phyloP scores from a whole-genome alignment of 169 alveolate species.

The Cryptosporidium tyzzeri region DNA sequence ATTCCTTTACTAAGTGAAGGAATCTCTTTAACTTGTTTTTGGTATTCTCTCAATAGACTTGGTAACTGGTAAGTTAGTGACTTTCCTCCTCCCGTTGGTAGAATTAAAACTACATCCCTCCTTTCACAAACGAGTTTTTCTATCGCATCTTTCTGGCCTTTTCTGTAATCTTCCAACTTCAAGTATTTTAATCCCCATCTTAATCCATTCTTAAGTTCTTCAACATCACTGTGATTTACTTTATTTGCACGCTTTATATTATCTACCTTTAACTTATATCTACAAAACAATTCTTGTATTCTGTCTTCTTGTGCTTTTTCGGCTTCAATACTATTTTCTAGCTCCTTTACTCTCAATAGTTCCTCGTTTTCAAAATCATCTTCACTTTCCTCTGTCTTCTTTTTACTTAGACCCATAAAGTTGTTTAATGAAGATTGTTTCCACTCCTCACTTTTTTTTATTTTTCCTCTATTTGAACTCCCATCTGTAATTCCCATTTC shows the following conservation, averaged over 20 bases:
- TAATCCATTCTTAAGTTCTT: slow-evolving; percentile 18
- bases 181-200: slow-evolving; percentile 33
- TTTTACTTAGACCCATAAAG: slow-evolving; percentile 18
- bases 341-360: background rate
- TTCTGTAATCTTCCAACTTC: slow-evolving; percentile 78
- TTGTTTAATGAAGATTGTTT: slow-evolving; percentile 34
- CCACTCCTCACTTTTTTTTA: background rate
- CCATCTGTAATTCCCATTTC: background rate
- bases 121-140: slow-evolving; percentile 83
- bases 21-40: slow-evolving; percentile 23
- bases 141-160: slow-evolving; percentile 85
- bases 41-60: slow-evolving; percentile 83
- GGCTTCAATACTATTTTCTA: slow-evolving; percentile 13
- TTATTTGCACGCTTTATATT: background rate
- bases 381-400: background rate
- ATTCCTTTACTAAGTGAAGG: slow-evolving; percentile 83
- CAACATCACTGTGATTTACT: background rate
- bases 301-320: slow-evolving; percentile 47
- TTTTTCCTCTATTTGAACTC: background rate
- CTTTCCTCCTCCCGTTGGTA: slow-evolving; percentile 99
- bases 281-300: slow-evolving; percentile 29
- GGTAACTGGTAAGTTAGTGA: slow-evolving; percentile 94
- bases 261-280: slow-evolving; percentile 23
- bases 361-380: slow-evolving; percentile 32
- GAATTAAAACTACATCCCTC: slow-evolving; percentile 90